Base-by-base conservation (phyloP, 768 basidiomycete species). In the Porpolomopsis calyptriformis region DNA sequence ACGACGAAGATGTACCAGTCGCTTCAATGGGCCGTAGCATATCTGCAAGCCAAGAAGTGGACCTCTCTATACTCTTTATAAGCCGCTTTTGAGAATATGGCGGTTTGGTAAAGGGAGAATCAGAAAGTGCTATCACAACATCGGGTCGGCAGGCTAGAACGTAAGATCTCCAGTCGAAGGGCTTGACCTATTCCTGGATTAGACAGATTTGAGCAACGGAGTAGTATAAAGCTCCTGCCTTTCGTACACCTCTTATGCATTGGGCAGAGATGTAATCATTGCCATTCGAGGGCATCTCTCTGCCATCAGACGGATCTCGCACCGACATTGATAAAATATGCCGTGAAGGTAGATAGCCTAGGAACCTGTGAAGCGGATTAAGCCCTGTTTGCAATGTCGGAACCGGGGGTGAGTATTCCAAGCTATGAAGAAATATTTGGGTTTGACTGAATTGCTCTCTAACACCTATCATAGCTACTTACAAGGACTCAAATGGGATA, bases 401-500 rank as follows among this genome's bases (percentile, higher is more conserved):
- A 0, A 82, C 58, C 0, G 88, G 86, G 0, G 83, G 80, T 1
- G 51, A 64, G 36, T 73, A 74, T 51, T 88, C 85, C 35, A 90
- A 57, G 60, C 87, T 72, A 48, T 53, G 36, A 52, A 49, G 41
- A 40, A 29, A 16, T 48, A 36, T 38, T 46, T 43, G 27, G 42
- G 25, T 41, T 46, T 45, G 34, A 16, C 52, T 31, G 27, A 36
- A 42, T 18, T n/a, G 38, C 29, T 11, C 39, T 22, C 16, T 41
- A 25, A 8, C n/a, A n/a, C n/a, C n/a, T n/a, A n/a, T n/a, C n/a
- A n/a, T n/a, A n/a, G 36, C 41, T 20, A 71, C 80, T 74, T 62
- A 89, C 87, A 89, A 90, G 16, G 79, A 73, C 62, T 90, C 87
- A 55, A 88, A 89, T 0, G 86, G 78, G 0, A 88, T 64, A 49